Evolutionary conservation across 148 eudicot species (phyloP).

Genomic region (Rhododendron henanense): DNA sequence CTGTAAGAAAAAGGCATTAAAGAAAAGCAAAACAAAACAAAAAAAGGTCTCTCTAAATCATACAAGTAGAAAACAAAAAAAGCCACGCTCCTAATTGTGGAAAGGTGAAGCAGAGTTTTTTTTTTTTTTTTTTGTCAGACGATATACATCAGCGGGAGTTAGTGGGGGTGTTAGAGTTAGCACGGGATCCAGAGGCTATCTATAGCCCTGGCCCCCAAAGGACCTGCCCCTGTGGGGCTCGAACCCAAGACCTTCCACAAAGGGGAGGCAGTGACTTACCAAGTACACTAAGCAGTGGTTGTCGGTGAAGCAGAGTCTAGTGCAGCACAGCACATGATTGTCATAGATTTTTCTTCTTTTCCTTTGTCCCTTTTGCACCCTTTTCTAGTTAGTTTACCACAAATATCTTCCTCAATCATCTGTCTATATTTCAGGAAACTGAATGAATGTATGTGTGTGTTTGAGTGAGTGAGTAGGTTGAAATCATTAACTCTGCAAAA

Average conservation of each 20-base stretch:
- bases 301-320: background rate
- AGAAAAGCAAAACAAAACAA: background rate
- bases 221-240: no score
- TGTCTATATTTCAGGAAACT: background rate
- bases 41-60: background rate
- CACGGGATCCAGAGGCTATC: no score
- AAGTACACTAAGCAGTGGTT: no score
- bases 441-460: background rate
- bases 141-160: no score
- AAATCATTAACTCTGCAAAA: background rate
- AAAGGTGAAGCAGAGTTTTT: background rate
- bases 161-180: no score
- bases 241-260: no score
- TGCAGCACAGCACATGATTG: background rate
- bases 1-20: background rate
- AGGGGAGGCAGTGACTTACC: no score
- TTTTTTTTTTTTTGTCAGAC: no score
- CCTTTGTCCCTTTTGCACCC: background rate
- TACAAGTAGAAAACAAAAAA: background rate
- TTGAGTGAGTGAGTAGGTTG: background rate
- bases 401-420: background rate
- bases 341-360: no score
- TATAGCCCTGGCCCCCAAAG: no score
- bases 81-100: background rate
- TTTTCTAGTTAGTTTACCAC: background rate